Percentiles rank a stretch among this genome's conserved stretches.
Evolutionary conservation across 805 yeast species (phyloP).

Genomic region (Saturnispora besseyi): DNA sequence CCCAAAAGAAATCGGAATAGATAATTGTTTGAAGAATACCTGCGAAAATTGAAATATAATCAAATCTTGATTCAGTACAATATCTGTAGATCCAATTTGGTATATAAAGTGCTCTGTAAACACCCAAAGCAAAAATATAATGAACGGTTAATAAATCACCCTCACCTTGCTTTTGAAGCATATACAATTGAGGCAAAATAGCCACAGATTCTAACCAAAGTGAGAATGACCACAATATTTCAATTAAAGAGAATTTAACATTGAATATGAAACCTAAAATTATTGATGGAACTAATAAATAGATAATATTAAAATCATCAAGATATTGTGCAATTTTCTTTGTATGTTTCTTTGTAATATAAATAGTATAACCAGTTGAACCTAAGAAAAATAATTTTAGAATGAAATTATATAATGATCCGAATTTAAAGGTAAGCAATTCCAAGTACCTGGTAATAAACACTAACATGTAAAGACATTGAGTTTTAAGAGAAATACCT

Average conservation of each 20-base stretch:
- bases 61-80: constrained; percentile 52
- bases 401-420: constrained; percentile 63
- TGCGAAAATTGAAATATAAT: constrained; percentile 61
- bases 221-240: constrained; percentile 78
- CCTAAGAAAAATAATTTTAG: constrained; percentile 78
- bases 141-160: constrained; percentile 84
- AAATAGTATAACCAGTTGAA: constrained; percentile 66
- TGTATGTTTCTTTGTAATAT: constrained; percentile 57
- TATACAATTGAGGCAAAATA: constrained; percentile 84
- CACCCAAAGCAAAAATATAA: constrained; percentile 87
- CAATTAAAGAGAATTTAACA: constrained; percentile 50
- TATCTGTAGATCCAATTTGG: constrained; percentile 95
- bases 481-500: constrained; percentile 88
- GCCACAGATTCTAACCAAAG: constrained; percentile 91
- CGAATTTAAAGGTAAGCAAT: constrained; percentile 39
- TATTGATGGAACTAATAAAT: constrained; percentile 55
- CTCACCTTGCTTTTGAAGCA: constrained; percentile 82
- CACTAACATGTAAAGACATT: constrained; percentile 65
- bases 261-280: constrained; percentile 55
- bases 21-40: constrained; percentile 80
- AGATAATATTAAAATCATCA: constrained; percentile 64
- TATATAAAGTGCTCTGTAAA: constrained; percentile 81
- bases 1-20: constrained; percentile 92
- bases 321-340: constrained; percentile 52
- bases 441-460: constrained; percentile 68